Percentiles rank a stretch among this genome's conserved stretches.
These are phyloP conservation scores for Baudoinia panamericana DNA, from an alignment of 495 filamentous ascomycete species.

Conservation along the genomic window DNA sequence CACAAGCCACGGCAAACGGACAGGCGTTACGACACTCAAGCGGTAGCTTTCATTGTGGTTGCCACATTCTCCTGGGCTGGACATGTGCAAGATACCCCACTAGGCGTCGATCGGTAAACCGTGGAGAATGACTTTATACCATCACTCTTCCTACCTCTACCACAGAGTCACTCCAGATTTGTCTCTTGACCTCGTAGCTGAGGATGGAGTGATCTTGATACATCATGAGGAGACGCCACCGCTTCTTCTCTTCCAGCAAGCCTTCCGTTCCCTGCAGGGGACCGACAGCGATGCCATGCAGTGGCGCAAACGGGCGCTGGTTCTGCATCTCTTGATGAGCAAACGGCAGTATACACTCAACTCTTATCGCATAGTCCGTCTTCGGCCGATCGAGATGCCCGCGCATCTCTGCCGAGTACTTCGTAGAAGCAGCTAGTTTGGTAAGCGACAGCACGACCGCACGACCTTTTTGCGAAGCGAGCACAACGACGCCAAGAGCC, in stretches of 20 bases:
- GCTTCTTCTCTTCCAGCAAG: conserved; percentile 29
- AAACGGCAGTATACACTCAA: conserved; percentile 47
- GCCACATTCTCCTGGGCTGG: too few relatives aligned
- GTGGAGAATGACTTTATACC: too few relatives aligned
- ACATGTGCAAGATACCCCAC: too few relatives aligned
- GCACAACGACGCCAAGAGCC: conserved; percentile 61
- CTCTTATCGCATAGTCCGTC: conserved; percentile 35
- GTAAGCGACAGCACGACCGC: conserved; percentile 65
- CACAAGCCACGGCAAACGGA: too few relatives aligned
- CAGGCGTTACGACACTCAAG: too few relatives aligned
- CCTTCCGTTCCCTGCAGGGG: conserved; percentile 48
- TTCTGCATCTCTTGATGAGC: conserved; percentile 33
- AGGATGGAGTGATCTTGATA: conserved; percentile 67
- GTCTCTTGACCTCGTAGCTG: conserved; percentile 57
- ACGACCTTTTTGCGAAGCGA: conserved; percentile 59
- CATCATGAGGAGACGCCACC: conserved; percentile 61
- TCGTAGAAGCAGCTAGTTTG: background rate
- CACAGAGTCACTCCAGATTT: background rate
- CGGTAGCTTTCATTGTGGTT: too few relatives aligned
- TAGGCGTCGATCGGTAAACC: too few relatives aligned
- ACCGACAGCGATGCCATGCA: conserved; percentile 44
- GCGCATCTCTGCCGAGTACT: conserved; percentile 1
- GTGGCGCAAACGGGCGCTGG: conserved; percentile 33
- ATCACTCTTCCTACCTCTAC: conserved; percentile 10
- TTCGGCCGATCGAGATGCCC: conserved; percentile 6